Evolutionary conservation across 2,329 filamentous ascomycete genomes (phyloP), one percentile per base, ranked within the genome.

Genomic region (Verticillium nubilum): DNA sequence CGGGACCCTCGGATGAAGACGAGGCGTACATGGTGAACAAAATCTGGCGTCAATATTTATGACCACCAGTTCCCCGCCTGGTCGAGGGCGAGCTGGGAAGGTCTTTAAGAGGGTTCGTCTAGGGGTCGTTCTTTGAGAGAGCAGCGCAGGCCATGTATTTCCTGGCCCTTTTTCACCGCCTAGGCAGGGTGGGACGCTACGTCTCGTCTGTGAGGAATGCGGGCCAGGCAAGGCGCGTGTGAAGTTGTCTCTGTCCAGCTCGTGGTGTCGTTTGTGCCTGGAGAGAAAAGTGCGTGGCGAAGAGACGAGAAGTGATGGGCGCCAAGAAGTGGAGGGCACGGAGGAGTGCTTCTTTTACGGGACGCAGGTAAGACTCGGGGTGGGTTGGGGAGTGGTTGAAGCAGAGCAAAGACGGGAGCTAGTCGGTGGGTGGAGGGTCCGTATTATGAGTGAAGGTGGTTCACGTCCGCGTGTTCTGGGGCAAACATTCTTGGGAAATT

Each of bases 171-270:
- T 31, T 50, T 50, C 42, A 50, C 42, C 42, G 19, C 42, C 37
- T 50, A 23, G 42, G 17, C 9, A 13, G 9, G 29, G 29, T 50
- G 19, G 42, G 9, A 19, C 42, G 42, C 42, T 50, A 25, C 42
- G 42, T 50, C 25, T 50, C 42, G 42, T 50, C 42, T 28, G 33
- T 7, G 23, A 19, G 54, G 54, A 56, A 56, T 56, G 54, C 54
- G 54, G 54, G 54, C 13, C 54, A 26, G 13, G 23, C 10, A 19
- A 4, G 29, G 54, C 35, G 54, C 54, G 54, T 47, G 54, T 28
- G 54, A 56, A 27, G 31, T 9, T 47, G 54, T 42, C 33, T 56
- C 54, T 56, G 26, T 42, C 42, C 54, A 56, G 54, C 33, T 47
- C 37, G 54, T n/a, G 31, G 15, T 35, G 25, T 25, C 31, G 6